Conservation (phyloP, 1,284 basidiomycete genomes). For the Phlebopus sp. region DNA sequence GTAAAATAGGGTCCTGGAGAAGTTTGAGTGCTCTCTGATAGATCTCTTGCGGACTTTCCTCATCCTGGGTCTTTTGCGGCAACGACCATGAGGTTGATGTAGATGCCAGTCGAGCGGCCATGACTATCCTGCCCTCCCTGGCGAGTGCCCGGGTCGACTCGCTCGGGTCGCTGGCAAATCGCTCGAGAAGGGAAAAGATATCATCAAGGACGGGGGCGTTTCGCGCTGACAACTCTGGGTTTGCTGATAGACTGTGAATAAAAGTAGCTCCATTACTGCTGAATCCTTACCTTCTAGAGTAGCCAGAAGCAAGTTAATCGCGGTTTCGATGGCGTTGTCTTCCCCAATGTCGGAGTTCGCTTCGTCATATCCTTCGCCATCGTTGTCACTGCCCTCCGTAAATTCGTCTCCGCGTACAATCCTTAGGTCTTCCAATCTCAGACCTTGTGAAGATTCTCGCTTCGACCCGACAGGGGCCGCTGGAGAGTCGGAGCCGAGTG, state of each 20-base stretch:
- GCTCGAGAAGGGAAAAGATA: conserved; percentile 67
- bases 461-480: conserved; percentile 11
- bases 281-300: conserved; percentile 69
- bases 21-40: conserved; percentile 89
- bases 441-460: conserved; percentile 16
- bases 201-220: conserved; percentile 65
- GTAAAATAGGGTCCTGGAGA: conserved; percentile 88
- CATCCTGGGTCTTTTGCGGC: conserved; percentile 29
- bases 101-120: conserved; percentile 65
- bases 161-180: conserved; percentile 36
- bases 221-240: conserved; percentile 62
- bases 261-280: no score
- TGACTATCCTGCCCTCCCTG: conserved; percentile 77
- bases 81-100: conserved; percentile 38
- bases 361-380: conserved; percentile 51
- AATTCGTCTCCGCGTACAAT: conserved; percentile 39
- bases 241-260: conserved; percentile 43
- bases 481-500: conserved; percentile 42
- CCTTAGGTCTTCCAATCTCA: conserved; percentile 41
- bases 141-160: conserved; percentile 44
- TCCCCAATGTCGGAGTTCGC: conserved; percentile 30
- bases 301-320: conserved; percentile 75
- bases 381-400: conserved; percentile 48
- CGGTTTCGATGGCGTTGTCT: conserved; percentile 72
- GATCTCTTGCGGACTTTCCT: conserved; percentile 51